These are phyloP conservation scores for Daldinia sp. DNA, from an alignment of 2,329 filamentous ascomycete species.

Conservation along the genomic window DNA sequence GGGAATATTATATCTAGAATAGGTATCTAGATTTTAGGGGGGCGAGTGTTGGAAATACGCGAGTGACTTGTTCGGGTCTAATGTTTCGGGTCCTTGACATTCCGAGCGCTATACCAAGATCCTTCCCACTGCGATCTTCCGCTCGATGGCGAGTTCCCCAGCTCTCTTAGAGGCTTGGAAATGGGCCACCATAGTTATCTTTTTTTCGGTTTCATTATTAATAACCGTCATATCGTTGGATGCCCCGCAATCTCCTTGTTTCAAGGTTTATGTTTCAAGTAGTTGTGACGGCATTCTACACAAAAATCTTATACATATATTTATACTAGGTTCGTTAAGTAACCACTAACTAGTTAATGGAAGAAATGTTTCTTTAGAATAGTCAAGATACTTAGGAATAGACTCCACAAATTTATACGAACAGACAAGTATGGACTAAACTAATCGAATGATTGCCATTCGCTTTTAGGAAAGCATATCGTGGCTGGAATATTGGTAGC, in stretches of 20 bases:
- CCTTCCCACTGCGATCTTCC: conserved; percentile 5
- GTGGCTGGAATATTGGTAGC: conserved; percentile 7
- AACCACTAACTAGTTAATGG: neutral
- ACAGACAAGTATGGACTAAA: neutral
- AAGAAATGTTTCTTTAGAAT: neutral
- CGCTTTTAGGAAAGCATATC: conserved; percentile 11
- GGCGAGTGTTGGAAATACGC: conserved; percentile 10
- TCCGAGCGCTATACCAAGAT: conserved; percentile 40
- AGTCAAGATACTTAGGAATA: no score
- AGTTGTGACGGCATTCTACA: neutral
- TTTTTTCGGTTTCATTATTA: neutral
- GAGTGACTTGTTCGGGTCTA: conserved; percentile 27
- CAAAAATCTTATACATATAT: neutral
- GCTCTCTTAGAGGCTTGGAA: neutral
- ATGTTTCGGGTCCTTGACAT: conserved; percentile 39
- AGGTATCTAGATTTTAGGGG: conserved; percentile 15
- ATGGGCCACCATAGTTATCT: neutral
- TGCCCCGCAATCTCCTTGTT: conserved; percentile 11
- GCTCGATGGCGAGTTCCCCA: neutral
- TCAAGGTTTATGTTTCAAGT: conserved; percentile 15
- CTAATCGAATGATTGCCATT: neutral
- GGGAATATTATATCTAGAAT: conserved; percentile 1
- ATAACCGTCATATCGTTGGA: neutral
- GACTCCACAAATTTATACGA: no score
- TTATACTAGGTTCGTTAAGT: neutral